Evolutionary conservation across 2,329 filamentous ascomycete species (phyloP).

Genomic region (Pestalotiopsis sp.): DNA sequence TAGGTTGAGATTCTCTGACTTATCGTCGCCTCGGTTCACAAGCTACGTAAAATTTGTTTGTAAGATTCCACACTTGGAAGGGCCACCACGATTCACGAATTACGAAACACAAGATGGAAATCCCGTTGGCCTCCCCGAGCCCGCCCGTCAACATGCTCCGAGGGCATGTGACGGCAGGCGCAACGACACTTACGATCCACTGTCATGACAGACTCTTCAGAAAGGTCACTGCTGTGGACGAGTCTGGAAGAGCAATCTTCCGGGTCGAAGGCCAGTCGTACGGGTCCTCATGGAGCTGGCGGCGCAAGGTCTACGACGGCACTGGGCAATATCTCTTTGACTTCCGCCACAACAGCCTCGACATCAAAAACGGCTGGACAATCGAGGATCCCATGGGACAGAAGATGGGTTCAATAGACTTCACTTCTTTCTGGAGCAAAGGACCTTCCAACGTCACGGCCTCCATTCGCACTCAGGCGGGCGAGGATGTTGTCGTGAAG

Average conservation of each 20-base stretch:
- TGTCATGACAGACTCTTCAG: conserved; percentile 15
- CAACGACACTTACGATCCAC: conserved; percentile 8
- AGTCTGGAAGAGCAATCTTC: conserved; percentile 9
- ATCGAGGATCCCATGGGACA: conserved; percentile 14
- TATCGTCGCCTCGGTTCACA: background rate
- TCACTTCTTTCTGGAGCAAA: conserved; percentile 12
- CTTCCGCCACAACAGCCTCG: conserved; percentile 18
- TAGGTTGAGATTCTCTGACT: background rate
- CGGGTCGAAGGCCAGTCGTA: conserved; percentile 13
- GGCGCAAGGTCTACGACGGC: conserved; percentile 17
- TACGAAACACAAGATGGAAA: conserved; percentile 11
- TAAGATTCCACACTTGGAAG: background rate
- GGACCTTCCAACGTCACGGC: conserved; percentile 15
- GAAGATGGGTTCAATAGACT: conserved; percentile 16
- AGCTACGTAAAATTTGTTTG: background rate
- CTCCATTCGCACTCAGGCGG: conserved; percentile 15
- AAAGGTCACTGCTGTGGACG: conserved; percentile 9
- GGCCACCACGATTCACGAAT: background rate
- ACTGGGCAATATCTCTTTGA: conserved; percentile 14
- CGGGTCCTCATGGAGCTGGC: conserved; percentile 20
- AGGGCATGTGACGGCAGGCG: conserved; percentile 2
- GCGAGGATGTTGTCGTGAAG: conserved; percentile 16
- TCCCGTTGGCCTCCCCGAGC: conserved; percentile 10
- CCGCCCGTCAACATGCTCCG: conserved; percentile 13
- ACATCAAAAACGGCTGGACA: conserved; percentile 20